phyloP scores from a whole-genome alignment of 768 basidiomycete species.

The Pulveroboletus sp. region DNA sequence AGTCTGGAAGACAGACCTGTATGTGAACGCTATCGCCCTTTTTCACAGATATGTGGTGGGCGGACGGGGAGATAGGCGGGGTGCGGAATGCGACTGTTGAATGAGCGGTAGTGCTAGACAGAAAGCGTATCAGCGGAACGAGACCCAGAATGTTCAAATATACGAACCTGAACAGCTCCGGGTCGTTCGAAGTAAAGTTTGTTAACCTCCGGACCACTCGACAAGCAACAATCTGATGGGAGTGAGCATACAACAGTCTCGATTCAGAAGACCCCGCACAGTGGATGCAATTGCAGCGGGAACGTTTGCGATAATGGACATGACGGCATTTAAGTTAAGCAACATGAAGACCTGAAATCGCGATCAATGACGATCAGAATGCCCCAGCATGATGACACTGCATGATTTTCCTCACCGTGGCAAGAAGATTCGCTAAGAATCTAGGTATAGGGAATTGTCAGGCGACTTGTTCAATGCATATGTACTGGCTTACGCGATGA shows the following conservation, averaged over 20 bases:
- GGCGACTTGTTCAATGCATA: neutral
- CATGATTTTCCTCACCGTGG: conserved; percentile 34
- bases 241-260: too few species aligned
- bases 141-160: conserved; percentile 22
- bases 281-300: conserved; percentile 69
- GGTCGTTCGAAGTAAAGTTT: conserved; percentile 48
- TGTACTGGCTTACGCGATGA: conserved; percentile 53
- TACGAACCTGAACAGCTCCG: conserved; percentile 53
- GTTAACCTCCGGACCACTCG: conserved; percentile 62
- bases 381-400: neutral
- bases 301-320: conserved; percentile 72
- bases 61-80: conserved; percentile 28
- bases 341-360: conserved; percentile 52
- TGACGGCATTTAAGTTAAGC: conserved; percentile 63
- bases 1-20: conserved; percentile 41
- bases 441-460: too few species aligned
- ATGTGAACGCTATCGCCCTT: conserved; percentile 54
- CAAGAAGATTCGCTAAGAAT: conserved; percentile 63
- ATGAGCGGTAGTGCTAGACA: conserved; percentile 37
- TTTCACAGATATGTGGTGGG: conserved; percentile 31
- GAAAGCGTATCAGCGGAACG: conserved; percentile 4
- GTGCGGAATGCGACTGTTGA: conserved; percentile 62
- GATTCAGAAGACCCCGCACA: conserved; percentile 40
- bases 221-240: conserved; percentile 65
- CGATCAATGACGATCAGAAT: neutral